phyloP scores from a whole-genome alignment of 768 basidiomycete genomes.

The Gloeostereum incarnatum region DNA sequence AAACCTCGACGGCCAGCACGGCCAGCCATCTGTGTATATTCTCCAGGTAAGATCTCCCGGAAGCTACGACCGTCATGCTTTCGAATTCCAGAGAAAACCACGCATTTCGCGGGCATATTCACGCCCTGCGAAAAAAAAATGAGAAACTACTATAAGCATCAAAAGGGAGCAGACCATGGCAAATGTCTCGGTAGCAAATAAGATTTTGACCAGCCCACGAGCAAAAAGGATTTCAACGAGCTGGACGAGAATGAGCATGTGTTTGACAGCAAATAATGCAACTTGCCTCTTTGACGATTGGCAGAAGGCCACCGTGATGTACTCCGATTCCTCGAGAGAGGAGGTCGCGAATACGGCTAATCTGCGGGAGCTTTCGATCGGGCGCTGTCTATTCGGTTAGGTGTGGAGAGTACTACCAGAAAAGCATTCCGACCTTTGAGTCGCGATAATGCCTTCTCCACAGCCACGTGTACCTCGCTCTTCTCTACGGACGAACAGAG shows the following conservation, averaged over 20 bases:
- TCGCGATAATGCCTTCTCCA: slow-evolving; percentile 86
- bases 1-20: slow-evolving; percentile 94
- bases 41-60: slow-evolving; percentile 83
- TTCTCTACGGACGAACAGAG: slow-evolving; percentile 86
- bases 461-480: slow-evolving; percentile 91
- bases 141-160: not conserved
- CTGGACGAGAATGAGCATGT: slow-evolving; percentile 26
- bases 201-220: slow-evolving; percentile 87
- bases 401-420: slow-evolving; percentile 4
- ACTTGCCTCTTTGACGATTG: slow-evolving; percentile 89
- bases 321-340: slow-evolving; percentile 92
- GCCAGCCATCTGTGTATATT: slow-evolving; percentile 99
- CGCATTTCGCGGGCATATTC: slow-evolving; percentile 97
- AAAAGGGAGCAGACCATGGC: slow-evolving; percentile 69
- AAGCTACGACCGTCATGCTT: slow-evolving; percentile 95
- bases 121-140: slow-evolving; percentile 59
- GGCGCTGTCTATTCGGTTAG: slow-evolving; percentile 43
- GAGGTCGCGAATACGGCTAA: slow-evolving; percentile 80
- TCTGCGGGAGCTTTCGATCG: slow-evolving; percentile 90
- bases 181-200: slow-evolving; percentile 99
- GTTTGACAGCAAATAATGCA: slow-evolving; percentile 1
- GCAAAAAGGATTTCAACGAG: slow-evolving; percentile 96
- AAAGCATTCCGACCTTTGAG: slow-evolving; percentile 60
- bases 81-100: slow-evolving; percentile 90
- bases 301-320: slow-evolving; percentile 93